phyloP scores from a whole-genome alignment of 768 basidiomycete genomes.

The Panellus pusillus region DNA sequence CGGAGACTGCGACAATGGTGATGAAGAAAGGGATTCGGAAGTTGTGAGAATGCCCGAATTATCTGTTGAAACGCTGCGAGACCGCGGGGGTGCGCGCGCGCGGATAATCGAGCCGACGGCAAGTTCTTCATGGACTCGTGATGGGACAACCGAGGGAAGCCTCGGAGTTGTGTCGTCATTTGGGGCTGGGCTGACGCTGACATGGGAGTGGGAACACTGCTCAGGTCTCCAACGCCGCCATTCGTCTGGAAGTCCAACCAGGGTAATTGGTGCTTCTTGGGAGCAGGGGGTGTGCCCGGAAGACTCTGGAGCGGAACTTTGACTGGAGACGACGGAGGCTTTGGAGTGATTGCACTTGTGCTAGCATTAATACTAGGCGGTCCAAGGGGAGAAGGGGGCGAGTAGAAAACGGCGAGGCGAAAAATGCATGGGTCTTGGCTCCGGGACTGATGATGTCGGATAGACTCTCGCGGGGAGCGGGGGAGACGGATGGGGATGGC shows the following conservation, averaged over 20 bases:
- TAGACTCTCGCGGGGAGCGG: slow-evolving; percentile 13
- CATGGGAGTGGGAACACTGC: slow-evolving; percentile 6
- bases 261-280: slow-evolving; percentile 15
- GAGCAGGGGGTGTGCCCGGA: neutral
- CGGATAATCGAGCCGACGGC: slow-evolving; percentile 19
- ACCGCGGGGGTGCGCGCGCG: slow-evolving; percentile 24
- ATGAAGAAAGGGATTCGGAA: slow-evolving; percentile 13
- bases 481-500: slow-evolving; percentile 20
- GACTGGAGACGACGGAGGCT: slow-evolving; percentile 23
- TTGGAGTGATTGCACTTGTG: slow-evolving; percentile 15
- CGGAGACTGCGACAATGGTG: slow-evolving; percentile 14
- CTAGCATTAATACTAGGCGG: slow-evolving; percentile 24
- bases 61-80: slow-evolving; percentile 17
- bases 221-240: slow-evolving; percentile 8
- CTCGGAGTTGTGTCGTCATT: slow-evolving; percentile 22
- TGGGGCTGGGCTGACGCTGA: slow-evolving; percentile 1
- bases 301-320: slow-evolving; percentile 16
- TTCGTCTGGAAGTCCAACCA: slow-evolving; percentile 12
- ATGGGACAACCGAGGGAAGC: slow-evolving; percentile 16
- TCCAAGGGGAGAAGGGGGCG: slow-evolving; percentile 36
- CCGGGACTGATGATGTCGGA: slow-evolving; percentile 19
- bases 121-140: slow-evolving; percentile 17
- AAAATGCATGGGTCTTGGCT: slow-evolving; percentile 50
- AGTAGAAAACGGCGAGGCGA: slow-evolving; percentile 45
- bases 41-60: slow-evolving; percentile 26